A percentile compares a stretch with the other conserved stretches of the same genome.
Conservation (phyloP, 2,329 filamentous ascomycete genomes). For the Aurifilum marmelostoma region DNA sequence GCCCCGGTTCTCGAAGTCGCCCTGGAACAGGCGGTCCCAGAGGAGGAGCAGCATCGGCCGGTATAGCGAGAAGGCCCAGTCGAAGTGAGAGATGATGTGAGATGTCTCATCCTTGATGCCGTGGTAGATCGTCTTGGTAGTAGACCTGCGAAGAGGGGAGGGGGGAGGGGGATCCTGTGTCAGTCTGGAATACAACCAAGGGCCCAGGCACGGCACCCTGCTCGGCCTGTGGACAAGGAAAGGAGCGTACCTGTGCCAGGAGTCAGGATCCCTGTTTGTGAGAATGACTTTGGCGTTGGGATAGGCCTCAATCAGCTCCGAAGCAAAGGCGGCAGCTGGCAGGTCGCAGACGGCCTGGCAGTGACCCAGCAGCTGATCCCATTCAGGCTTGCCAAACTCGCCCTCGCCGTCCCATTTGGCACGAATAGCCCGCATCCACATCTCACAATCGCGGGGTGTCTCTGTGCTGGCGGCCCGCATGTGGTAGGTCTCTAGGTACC, state of each 20-base stretch:
- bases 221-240: background rate
- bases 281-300: constrained; percentile 54
- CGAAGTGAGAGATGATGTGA: constrained; percentile 28
- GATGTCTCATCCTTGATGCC: constrained; percentile 23
- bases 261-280: constrained; percentile 44
- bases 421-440: constrained; percentile 34
- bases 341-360: constrained; percentile 39
- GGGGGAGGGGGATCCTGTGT: constrained; percentile 2
- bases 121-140: constrained; percentile 25
- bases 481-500: constrained; percentile 28
- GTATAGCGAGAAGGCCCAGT: constrained; percentile 29
- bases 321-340: constrained; percentile 38
- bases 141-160: constrained; percentile 31
- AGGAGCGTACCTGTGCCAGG: constrained; percentile 43
- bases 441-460: constrained; percentile 29
- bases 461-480: constrained; percentile 29
- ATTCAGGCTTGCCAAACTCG: constrained; percentile 43
- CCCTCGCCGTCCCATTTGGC: constrained; percentile 34
- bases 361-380: constrained; percentile 49
- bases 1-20: constrained; percentile 27
- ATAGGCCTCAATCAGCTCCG: constrained; percentile 51
- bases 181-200: background rate
- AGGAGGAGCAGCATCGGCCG: constrained; percentile 27
- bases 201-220: background rate
- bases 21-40: constrained; percentile 28